These are phyloP conservation scores for Vitis labrusca DNA, from an alignment of 164 flowering plant species.

Conservation along the genomic window DNA sequence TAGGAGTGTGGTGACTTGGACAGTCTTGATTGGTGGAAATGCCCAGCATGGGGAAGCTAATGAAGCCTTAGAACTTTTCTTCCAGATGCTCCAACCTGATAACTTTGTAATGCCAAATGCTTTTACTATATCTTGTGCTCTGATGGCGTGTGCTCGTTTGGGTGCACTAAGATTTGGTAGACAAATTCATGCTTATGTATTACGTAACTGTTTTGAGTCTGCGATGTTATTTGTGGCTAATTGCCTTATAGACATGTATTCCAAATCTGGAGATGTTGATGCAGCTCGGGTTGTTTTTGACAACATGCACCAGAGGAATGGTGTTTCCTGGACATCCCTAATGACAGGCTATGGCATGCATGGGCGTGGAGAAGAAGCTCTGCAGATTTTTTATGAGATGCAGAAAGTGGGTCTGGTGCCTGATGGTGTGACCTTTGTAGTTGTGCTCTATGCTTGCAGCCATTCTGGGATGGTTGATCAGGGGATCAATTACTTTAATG, in stretches of 20 bases:
- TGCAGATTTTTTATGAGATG: conserved; percentile 58
- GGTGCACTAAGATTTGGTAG: conserved; percentile 54
- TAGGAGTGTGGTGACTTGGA: conserved; percentile 84
- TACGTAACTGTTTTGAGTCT: conserved; percentile 45
- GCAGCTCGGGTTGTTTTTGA: conserved; percentile 59
- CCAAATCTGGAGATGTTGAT: conserved; percentile 73
- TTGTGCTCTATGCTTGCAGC: conserved; percentile 82
- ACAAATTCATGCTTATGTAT: conserved; percentile 65
- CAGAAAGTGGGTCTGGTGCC: conserved; percentile 41
- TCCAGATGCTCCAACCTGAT: conserved; percentile 42
- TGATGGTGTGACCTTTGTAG: conserved; percentile 72
- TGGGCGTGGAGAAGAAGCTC: conserved; percentile 72
- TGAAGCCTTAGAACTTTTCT: conserved; percentile 55
- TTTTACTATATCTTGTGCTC: conserved; percentile 69
- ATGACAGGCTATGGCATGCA: conserved; percentile 79
- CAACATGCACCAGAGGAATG: conserved; percentile 49
- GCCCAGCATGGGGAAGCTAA: conserved; percentile 80
- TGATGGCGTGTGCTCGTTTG: conserved; percentile 81
- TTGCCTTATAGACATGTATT: conserved; percentile 83
- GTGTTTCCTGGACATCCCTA: conserved; percentile 80
- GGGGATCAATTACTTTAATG: conserved; percentile 52
- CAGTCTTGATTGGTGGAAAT: conserved; percentile 79
- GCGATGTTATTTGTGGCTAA: conserved; percentile 56
- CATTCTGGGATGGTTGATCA: conserved; percentile 71
- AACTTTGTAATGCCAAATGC: conserved; percentile 47